These are phyloP conservation scores for Hippophae tibetana DNA, from an alignment of 306 rosid genomes.

Conservation along the genomic window DNA sequence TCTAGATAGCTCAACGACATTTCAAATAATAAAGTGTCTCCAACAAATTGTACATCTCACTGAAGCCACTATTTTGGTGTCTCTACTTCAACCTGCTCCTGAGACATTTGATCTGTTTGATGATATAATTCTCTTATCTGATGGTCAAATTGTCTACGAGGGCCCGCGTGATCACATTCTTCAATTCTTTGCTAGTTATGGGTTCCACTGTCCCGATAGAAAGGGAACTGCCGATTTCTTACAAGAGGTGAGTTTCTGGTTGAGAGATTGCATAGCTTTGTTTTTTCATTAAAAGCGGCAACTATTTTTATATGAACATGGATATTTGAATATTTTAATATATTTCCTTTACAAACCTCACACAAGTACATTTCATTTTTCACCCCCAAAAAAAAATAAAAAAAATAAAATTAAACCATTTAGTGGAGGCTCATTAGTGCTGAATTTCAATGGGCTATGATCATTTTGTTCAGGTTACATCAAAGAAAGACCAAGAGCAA, in stretches of 20 bases:
- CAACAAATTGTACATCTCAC: conserved; percentile 31
- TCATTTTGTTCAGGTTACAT: conserved; percentile 33
- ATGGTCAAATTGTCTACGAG: conserved; percentile 41
- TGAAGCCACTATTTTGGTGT: conserved; percentile 38
- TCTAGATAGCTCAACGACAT: conserved; percentile 49
- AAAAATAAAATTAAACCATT: too few species aligned
- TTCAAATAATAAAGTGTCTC: conserved; percentile 38
- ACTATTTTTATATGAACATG: neutral
- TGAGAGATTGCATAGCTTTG: neutral
- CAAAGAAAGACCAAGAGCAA: conserved; percentile 43
- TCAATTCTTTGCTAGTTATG: conserved; percentile 31
- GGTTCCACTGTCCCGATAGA: conserved; percentile 41
- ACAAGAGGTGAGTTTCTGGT: conserved; percentile 21
- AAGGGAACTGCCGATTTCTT: conserved; percentile 48
- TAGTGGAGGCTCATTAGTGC: too few species aligned
- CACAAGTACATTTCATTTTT: too few species aligned
- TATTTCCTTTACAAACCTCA: too few species aligned
- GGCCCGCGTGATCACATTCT: conserved; percentile 45
- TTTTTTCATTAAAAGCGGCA: neutral
- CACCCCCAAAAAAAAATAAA: too few species aligned
- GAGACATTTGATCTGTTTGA: conserved; percentile 50
- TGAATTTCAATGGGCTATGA: neutral
- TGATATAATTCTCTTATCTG: conserved; percentile 44
- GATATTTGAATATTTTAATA: too few species aligned
- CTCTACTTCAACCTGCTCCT: conserved; percentile 52